Base-by-base conservation (phyloP, 1,284 basidiomycete genomes). In the Ustilago bromivora region DNA sequence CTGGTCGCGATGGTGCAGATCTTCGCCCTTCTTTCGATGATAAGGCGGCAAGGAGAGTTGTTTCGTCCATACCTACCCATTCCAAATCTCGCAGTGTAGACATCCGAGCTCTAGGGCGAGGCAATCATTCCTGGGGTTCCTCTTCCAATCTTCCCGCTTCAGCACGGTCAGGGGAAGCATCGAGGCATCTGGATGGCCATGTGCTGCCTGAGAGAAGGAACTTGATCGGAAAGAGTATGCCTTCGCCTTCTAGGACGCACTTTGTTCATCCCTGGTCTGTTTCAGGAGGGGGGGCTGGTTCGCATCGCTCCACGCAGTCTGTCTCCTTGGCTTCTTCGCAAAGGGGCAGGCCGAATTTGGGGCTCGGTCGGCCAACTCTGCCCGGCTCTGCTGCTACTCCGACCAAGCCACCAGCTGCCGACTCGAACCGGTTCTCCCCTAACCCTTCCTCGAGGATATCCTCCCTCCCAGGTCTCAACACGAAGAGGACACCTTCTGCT, bases 21-120 rank as follows among this genome's bases (percentile, higher is more conserved):
- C 31, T 23, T 9, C 51, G 55, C 31, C 40, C 54, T 31, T 51
- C 56, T 1, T 43, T 62, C 28, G 62, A 71, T 12, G 56, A 68
- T 31, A 61, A 63, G 23, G 23, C 63, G 11, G 19, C 51, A 5
- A 47, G 53, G 3, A 57, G 70, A 4, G 78, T 71, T 19, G 69
- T 79, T 36, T 79, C 79, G 3, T 57, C 56, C 0, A 57, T 61
- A 28, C 66, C 71, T 13, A 59, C 65, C 1, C 77, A 79, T 40
- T 56, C 69, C 46, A 79, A 79, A 41, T 76, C 76, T 28, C 61
- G 71, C 32, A 79, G 77, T 49, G 73, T 79, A 31, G 79, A 79
- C 52, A 61, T 81, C 1, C 55, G 76, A 43, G 66, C 78, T 1
- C 53, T 80, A 19, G 71, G 72, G 0, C 47, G 71, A 23, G 53